Percentiles rank a stretch among this genome's conserved stretches.
phyloP scores from a whole-genome alignment of 2,329 filamentous ascomycete species.

The Ambrosiella xylebori region DNA sequence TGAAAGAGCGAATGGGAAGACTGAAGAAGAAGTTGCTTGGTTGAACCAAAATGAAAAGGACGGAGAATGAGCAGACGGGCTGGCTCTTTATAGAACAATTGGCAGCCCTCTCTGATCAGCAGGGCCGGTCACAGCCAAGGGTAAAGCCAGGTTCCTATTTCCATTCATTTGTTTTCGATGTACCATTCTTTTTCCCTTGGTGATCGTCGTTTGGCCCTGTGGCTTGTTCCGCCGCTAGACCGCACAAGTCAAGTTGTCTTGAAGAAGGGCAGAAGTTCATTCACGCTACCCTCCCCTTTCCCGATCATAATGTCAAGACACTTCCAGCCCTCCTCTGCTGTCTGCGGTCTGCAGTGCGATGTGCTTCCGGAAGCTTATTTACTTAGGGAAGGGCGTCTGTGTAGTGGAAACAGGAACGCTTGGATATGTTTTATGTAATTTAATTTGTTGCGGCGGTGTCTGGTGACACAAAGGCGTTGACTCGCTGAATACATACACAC shows the following conservation, averaged over 20 bases:
- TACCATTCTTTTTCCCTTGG: neutral
- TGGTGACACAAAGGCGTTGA: too few relatives aligned
- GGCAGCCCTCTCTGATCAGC: neutral
- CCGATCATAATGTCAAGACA: neutral
- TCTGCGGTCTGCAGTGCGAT: neutral
- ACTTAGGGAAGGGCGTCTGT: neutral
- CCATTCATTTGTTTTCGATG: neutral
- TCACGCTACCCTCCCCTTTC: neutral
- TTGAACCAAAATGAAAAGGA: neutral
- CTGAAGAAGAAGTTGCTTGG: neutral
- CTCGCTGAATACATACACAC: too few relatives aligned
- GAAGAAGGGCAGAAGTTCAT: neutral
- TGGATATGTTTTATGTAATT: too few relatives aligned
- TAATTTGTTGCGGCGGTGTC: too few relatives aligned
- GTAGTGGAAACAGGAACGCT: too few relatives aligned
- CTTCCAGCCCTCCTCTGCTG: neutral
- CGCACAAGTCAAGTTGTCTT: neutral
- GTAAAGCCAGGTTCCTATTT: neutral
- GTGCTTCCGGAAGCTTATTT: neutral
- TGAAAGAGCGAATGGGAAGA: constrained; percentile 1
- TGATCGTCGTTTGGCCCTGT: neutral
- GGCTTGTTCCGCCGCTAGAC: neutral
- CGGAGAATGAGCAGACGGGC: neutral
- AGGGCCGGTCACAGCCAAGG: neutral
- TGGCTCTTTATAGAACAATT: neutral